These are phyloP conservation scores for Saccharomyces pastorianus DNA, from an alignment of 1,139 yeast species.

Conservation along the genomic window DNA sequence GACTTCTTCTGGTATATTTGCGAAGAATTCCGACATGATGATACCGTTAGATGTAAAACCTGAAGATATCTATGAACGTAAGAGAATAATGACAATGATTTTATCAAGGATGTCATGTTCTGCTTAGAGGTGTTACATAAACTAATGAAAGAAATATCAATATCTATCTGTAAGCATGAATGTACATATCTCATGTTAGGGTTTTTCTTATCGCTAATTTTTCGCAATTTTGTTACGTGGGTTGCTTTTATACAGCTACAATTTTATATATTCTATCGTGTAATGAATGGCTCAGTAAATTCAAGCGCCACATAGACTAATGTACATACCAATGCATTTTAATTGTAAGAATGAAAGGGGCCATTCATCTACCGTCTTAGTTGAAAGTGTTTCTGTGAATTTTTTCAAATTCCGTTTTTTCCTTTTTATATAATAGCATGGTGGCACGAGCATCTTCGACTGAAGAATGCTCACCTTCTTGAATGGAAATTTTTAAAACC, in stretches of 20 bases:
- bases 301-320: background rate
- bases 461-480: slow-evolving; percentile 71
- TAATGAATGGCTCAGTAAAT: background rate
- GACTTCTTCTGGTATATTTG: slow-evolving; percentile 19
- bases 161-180: background rate
- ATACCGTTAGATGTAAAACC: slow-evolving; percentile 12
- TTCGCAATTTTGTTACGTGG: background rate
- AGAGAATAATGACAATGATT: slow-evolving; percentile 17
- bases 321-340: background rate
- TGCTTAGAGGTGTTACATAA: background rate
- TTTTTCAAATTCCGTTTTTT: slow-evolving; percentile 54
- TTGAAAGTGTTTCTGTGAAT: slow-evolving; percentile 13
- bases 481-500: slow-evolving; percentile 56
- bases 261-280: background rate
- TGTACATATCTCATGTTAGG: background rate
- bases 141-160: background rate
- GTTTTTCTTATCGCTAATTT: background rate
- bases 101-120: slow-evolving; percentile 18
- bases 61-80: slow-evolving; percentile 18
- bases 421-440: slow-evolving; percentile 63
- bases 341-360: background rate
- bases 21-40: slow-evolving; percentile 7
- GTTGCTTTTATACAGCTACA: background rate
- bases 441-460: slow-evolving; percentile 88
- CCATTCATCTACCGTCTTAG: background rate